These are phyloP conservation scores for Crepidotus variabilis DNA, from an alignment of 768 basidiomycete genomes.

Conservation along the genomic window DNA sequence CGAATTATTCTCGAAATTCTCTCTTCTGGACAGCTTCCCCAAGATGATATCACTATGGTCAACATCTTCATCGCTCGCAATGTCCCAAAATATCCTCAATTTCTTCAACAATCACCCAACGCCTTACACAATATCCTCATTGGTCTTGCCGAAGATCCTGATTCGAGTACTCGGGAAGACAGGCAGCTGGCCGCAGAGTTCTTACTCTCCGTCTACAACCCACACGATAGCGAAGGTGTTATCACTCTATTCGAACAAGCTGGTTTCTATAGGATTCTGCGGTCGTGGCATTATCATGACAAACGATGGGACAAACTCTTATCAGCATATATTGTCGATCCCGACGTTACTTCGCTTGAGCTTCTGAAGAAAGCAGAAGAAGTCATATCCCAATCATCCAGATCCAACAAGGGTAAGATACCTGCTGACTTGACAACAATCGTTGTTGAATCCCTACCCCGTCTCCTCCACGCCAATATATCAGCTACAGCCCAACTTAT, in stretches of 20 bases:
- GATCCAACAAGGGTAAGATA: constrained; percentile 44
- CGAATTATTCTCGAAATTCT: constrained; percentile 82
- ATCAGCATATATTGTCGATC: constrained; percentile 72
- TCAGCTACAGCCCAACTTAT: constrained; percentile 67
- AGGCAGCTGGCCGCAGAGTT: constrained; percentile 94
- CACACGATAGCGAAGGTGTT: constrained; percentile 69
- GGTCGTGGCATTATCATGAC: constrained; percentile 75
- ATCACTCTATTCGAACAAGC: constrained; percentile 71
- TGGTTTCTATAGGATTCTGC: constrained; percentile 88
- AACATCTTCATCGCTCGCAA: constrained; percentile 97
- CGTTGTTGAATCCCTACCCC: constrained; percentile 57
- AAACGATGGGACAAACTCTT: constrained; percentile 72
- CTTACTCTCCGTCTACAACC: constrained; percentile 87
- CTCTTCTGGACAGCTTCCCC: constrained; percentile 47
- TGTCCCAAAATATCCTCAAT: constrained; percentile 94
- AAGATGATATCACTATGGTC: constrained; percentile 74
- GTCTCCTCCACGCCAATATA: constrained; percentile 60
- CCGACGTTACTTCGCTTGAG: constrained; percentile 52
- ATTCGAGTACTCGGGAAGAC: constrained; percentile 82
- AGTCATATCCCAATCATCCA: constrained; percentile 46
- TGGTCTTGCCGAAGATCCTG: constrained; percentile 70
- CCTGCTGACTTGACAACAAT: constrained; percentile 53
- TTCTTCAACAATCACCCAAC: constrained; percentile 63
- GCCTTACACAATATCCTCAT: constrained; percentile 73
- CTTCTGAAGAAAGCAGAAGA: constrained; percentile 66